Base-by-base conservation (phyloP, 805 yeast genomes). In the Candida khao-thaluensis region DNA sequence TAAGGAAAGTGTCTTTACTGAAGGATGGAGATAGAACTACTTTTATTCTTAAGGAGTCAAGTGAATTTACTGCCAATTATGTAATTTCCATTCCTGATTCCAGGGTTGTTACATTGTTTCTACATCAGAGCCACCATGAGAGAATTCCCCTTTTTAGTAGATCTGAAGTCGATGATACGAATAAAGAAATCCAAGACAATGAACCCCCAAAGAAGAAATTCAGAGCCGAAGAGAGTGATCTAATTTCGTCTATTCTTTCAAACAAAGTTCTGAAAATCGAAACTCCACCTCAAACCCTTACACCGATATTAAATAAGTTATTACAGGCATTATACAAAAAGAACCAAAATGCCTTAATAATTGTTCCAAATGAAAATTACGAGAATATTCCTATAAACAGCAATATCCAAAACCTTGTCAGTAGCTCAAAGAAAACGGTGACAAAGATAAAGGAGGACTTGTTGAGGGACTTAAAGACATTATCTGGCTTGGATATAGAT, bases 311-410 rank as follows among this genome's bases (percentile, higher is more conserved):
- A 7, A 31, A 31, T 12, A 17, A 25, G 4, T 12, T 38, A 10
- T 12, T 38, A 12, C 8, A 14, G 3, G 17, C 29, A 7, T 30
- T 37, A 10, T 34, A 41, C 27, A 26, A 20, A 15, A 38, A 28
- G 10, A 11, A 20, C 15, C 38, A 44, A 30, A 16, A 30, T 14
- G 37, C 39, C 3, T 16, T 42, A 23, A 34, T 45, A 5, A 20
- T 41, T 2, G 43, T 45, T 7, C 45, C 45, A 1, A 38, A 35
- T 27, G 18, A 21, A 8, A 28, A 30, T 22, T 44, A 40, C 29
- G 22, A 30, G 8, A 32, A 32, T 17, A 22, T 32, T 5, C 35
- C 35, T 5, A 17, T 23, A 22, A n/a, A 17, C 11, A n/a, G 16
- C 5, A 8, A 5, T 5, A n/a, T 30, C 7, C 16, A 16, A 8